phyloP scores from a whole-genome alignment of 176 grass and related monocot genomes.

The Musa acuminata region DNA sequence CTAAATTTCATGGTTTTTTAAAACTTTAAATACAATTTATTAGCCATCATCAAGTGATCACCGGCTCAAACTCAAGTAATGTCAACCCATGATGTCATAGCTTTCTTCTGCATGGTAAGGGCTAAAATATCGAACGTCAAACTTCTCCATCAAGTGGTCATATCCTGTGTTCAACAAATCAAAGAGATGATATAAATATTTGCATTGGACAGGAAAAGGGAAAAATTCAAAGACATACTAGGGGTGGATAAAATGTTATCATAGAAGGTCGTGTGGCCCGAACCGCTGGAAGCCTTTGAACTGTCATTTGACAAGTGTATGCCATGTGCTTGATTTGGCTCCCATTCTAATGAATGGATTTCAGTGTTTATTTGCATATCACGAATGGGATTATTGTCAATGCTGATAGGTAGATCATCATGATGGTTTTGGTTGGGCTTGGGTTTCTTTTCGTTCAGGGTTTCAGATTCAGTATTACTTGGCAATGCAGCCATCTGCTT shows the following conservation, averaged over 20 bases:
- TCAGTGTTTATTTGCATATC: background rate
- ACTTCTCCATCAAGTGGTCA: background rate
- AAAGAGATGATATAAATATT: background rate
- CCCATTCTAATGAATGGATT: background rate
- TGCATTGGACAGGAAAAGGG: background rate
- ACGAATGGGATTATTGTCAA: background rate
- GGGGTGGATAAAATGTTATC: constrained; percentile 33
- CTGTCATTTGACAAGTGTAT: background rate
- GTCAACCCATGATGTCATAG: constrained; percentile 11
- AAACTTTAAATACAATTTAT: too few relatives aligned
- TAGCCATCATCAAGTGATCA: background rate
- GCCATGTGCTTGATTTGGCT: background rate
- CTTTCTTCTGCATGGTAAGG: background rate
- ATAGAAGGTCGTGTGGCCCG: background rate
- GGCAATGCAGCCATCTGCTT: background rate
- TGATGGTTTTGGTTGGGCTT: background rate
- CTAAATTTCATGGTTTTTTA: too few relatives aligned
- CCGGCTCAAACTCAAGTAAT: background rate
- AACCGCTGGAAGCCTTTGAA: background rate
- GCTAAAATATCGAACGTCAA: background rate
- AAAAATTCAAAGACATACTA: constrained; percentile 30
- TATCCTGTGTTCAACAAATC: background rate
- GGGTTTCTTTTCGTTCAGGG: background rate
- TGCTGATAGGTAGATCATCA: background rate
- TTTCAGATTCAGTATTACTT: background rate